phyloP scores from a whole-genome alignment of 805 yeast genomes.

The Yarrowia phangngaensis region DNA sequence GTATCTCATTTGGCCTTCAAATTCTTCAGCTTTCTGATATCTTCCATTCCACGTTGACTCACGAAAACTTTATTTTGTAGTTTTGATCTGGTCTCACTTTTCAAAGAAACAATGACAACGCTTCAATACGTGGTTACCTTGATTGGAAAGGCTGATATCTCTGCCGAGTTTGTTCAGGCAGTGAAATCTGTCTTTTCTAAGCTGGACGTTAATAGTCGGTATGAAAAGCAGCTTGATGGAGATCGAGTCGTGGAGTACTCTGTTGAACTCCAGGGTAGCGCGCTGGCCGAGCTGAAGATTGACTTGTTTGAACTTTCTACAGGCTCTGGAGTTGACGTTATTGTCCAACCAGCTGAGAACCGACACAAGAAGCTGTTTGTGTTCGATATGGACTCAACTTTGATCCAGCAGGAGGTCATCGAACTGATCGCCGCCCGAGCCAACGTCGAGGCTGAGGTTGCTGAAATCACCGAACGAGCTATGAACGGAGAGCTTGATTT shows the following conservation, averaged over 20 bases:
- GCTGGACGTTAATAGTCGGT: conserved; percentile 2
- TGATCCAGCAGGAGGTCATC: conserved; percentile 93
- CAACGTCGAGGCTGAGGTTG: conserved; percentile 80
- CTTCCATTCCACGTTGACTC: no score
- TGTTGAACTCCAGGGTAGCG: conserved; percentile 31
- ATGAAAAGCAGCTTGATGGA: conserved; percentile 31
- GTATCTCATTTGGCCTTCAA: no score
- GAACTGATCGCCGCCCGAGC: conserved; percentile 94
- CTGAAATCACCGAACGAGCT: conserved; percentile 84
- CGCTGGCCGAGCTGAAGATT: conserved; percentile 28
- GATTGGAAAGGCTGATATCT: conserved; percentile 8
- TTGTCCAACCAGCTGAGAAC: conserved; percentile 42
- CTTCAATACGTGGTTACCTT: conserved; percentile 11
- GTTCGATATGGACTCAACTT: conserved; percentile 97
- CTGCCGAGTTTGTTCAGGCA: neutral
- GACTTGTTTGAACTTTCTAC: conserved; percentile 33
- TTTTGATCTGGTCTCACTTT: neutral
- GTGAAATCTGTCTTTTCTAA: conserved; percentile 8
- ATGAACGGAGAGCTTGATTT: conserved; percentile 97
- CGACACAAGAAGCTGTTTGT: conserved; percentile 59
- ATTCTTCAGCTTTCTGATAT: no score
- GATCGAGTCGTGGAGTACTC: conserved; percentile 44
- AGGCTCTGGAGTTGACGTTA: conserved; percentile 41
- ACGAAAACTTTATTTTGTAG: neutral
- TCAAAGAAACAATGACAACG: neutral